Evolutionary conservation across 257 asterid genomes (phyloP).

Genomic region (Anisodus tanguticus): DNA sequence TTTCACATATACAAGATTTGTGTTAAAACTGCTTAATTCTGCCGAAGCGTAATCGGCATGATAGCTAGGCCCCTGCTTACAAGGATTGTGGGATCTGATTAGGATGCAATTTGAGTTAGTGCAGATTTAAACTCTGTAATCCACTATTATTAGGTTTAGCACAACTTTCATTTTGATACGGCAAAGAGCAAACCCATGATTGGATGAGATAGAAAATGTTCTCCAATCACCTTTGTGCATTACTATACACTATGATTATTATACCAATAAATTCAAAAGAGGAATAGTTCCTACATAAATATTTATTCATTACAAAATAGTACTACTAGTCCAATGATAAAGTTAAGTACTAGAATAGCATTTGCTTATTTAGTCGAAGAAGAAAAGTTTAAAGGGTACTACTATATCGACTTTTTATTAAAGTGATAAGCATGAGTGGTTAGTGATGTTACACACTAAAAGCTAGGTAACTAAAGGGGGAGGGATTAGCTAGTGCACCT

Average conservation of each 20-base stretch:
- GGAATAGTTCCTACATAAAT: background rate
- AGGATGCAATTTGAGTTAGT: background rate
- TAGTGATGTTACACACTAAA: slow-evolving; percentile 12
- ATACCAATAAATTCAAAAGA: background rate
- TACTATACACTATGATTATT: background rate
- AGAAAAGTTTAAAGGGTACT: background rate
- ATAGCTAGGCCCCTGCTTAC: background rate
- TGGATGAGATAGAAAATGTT: background rate
- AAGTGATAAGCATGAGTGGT: slow-evolving; percentile 19
- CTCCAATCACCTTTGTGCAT: background rate
- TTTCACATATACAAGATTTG: too few relatives aligned
- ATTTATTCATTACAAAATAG: background rate
- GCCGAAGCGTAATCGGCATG: background rate
- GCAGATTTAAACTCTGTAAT: background rate
- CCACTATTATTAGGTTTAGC: slow-evolving; percentile 13
- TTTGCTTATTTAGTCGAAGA: background rate
- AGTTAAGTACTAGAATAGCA: background rate
- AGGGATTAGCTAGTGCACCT: background rate
- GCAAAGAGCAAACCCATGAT: background rate
- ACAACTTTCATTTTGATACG: slow-evolving; percentile 18
- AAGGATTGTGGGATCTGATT: background rate
- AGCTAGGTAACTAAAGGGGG: background rate
- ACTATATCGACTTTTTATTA: background rate
- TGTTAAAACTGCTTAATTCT: too few relatives aligned
- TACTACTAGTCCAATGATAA: background rate